These are phyloP conservation scores for Avena atlantica DNA, from an alignment of 176 grass and related monocot genomes.

Conservation along the genomic window DNA sequence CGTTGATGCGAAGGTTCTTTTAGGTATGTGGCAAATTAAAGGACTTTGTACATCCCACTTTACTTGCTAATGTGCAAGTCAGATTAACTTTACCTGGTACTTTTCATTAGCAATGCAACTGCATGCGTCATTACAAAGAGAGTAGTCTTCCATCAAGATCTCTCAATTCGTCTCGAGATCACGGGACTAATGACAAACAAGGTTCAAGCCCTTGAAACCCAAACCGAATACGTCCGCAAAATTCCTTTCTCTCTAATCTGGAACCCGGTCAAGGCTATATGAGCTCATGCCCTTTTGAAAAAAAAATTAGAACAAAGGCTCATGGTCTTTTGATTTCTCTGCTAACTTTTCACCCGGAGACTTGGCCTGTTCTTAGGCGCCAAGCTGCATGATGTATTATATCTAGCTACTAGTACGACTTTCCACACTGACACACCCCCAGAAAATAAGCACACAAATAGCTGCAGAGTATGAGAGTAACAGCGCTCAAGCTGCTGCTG, in stretches of 20 bases:
- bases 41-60: not conserved
- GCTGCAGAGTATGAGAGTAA: not conserved
- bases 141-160: not conserved
- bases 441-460: not conserved
- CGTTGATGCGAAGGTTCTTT: not conserved
- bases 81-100: not conserved
- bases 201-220: not conserved
- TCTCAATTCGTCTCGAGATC: not conserved
- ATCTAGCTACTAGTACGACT: not conserved
- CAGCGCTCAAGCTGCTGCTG: not conserved
- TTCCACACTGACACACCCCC: not conserved
- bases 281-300: conserved; percentile 33
- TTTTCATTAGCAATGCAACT: no score
- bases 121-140: not conserved
- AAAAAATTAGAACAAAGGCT: not conserved
- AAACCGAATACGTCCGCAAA: conserved; percentile 13
- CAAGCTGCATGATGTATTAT: not conserved
- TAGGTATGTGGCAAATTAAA: not conserved
- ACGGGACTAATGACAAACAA: not conserved
- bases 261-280: conserved; percentile 33
- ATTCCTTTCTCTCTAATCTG: not conserved
- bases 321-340: no score
- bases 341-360: not conserved
- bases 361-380: not conserved
- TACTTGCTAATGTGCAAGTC: not conserved